Base-by-base conservation (phyloP, 768 basidiomycete genomes). In the Lactarius indigo region DNA sequence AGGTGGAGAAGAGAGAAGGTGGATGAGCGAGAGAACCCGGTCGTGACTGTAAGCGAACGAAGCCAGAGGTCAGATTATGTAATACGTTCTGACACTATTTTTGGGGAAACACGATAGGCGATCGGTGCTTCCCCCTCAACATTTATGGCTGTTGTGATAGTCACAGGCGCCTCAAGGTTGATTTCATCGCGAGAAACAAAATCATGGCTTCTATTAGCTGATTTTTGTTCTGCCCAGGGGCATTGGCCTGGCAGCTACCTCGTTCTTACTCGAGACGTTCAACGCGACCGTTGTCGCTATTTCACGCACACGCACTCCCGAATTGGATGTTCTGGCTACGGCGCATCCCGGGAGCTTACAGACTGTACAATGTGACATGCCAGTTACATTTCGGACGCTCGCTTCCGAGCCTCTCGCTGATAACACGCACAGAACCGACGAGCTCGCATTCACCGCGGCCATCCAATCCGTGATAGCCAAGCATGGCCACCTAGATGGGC, bases 81-180 rank as follows among this genome's bases (percentile, higher is more conserved):
- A 52, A 52, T 52, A 15, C 12, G 6, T 23, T 50, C 20, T n/a
- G 44, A 47, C 47, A 23, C 41, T 20, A 64, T 65, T 68, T 70
- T 68, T 61, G 64, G 64, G 66, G 63, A 37, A 64, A 23, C 28
- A 17, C 41, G 69, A 69, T 9, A 64, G 7, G 13, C 39, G 39
- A 70, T 63, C 55, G 66, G 26, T n/a, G 63, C 56, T 17, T 69
- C 55, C 15, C 15, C 44, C 42, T 47, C 65, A 41, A 68, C 64
- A 23, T 47, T 62, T 65, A 75, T 76, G 71, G 17, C 73, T 44
- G 85, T 90, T 61, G 81, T 95, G 37, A 75, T 95, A 63, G 82
- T 96, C 70, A 92, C 94, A 64, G 95, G 96, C 62, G 94, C 91
- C 23, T 95, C 91, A 62, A 92, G 83, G 90, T 91, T 30, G 50